Evolutionary conservation across 78 protist species (phyloP).

Genomic region (Emiliania huxleyi): DNA sequence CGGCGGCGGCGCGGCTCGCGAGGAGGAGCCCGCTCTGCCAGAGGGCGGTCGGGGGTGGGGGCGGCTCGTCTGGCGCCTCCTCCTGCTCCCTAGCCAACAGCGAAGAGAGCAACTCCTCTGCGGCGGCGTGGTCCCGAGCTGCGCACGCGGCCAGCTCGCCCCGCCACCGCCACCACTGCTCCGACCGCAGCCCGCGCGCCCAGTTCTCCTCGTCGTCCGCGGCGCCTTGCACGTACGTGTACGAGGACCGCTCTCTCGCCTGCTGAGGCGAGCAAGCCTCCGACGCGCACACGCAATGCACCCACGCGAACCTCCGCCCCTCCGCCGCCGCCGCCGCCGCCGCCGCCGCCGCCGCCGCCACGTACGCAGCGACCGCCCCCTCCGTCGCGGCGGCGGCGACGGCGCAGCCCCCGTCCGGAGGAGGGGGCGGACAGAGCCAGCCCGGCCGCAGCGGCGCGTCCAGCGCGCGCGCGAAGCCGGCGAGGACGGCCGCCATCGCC

Average conservation of each 20-base stretch:
- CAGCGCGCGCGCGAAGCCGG: too few species aligned
- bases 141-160: background rate
- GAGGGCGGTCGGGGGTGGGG: background rate
- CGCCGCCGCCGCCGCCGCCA: too few species aligned
- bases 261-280: too few species aligned
- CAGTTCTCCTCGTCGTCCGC: slow-evolving; percentile 26
- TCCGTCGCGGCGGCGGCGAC: too few species aligned
- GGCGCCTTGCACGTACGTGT: slow-evolving; percentile 4
- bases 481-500: background rate
- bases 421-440: too few species aligned
- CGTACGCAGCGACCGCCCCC: too few species aligned
- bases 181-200: background rate
- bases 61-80: background rate
- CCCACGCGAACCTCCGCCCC: too few species aligned
- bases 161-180: background rate
- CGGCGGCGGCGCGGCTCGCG: too few species aligned
- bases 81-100: too few species aligned
- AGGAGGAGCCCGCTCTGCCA: background rate
- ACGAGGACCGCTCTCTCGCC: background rate
- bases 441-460: background rate
- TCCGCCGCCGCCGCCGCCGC: too few species aligned
- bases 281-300: background rate
- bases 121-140: too few species aligned
- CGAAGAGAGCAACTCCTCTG: background rate
- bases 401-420: too few species aligned